Base-by-base conservation (phyloP, 2,329 filamentous ascomycete genomes). In the Rhexocercosporidium sp. region DNA sequence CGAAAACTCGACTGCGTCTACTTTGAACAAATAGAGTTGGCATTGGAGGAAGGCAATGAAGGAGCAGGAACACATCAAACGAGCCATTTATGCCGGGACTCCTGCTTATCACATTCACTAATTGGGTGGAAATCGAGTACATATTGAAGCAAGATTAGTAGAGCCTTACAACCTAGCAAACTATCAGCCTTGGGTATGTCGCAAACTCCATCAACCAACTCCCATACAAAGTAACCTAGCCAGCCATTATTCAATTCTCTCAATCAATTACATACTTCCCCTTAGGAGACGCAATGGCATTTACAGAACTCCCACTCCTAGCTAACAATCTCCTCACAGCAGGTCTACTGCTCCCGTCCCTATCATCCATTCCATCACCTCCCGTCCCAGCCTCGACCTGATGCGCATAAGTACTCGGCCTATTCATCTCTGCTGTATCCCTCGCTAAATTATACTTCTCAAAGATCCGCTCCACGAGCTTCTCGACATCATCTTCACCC, bases 341-440 rank as follows among this genome's bases (percentile, higher is more conserved):
- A 37, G 29, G 31, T 16, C 31, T 56, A 20, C 47, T n/a, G 41
- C 51, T 41, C 3, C 53, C 53, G 46, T 49, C 29, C 18, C 67
- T 54, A 59, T 53, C 59, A 44, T 62, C 29, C 27, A 14, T 59
- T 7, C 29, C 44, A 47, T 63, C 22, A 29, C 27, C 57, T 16
- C 20, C 51, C 9, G 9, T 22, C 22, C 60, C 37, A 44, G 18
- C 39, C 53, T 70, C 65, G 25, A 44, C 31, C 47, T 75, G 74
- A 66, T 75, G 73, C 18, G 70, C 69, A 66, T 75, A 75, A 39
- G 60, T 72, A 22, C 56, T 64, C 2, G 74, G 70, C 22, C 71
- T 64, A 49, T 75, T 75, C 69, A 75, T 74, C 67, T 74, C 69
- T 0, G 71, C 60, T 1, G 73, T 75, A 65, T 76, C 75, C 39